Percentiles rank a stretch among this genome's conserved stretches.
phyloP scores from a whole-genome alignment of 805 yeast species.

The Kuraishia ogatae region DNA sequence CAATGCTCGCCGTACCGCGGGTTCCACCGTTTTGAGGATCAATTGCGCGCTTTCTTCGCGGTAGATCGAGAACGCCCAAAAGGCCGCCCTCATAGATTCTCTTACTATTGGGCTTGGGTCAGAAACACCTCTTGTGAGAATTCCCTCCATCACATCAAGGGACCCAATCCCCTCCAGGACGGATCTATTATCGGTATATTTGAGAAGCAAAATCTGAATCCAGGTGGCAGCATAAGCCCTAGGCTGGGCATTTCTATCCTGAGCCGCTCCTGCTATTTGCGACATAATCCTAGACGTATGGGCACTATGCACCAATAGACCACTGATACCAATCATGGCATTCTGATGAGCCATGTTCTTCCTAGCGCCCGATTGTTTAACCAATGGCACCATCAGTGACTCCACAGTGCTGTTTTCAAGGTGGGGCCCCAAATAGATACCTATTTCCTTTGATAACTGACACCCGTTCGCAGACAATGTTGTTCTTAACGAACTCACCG shows the following conservation, averaged over 20 bases:
- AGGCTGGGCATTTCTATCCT: constrained; percentile 67
- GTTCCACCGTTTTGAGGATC: constrained; percentile 28
- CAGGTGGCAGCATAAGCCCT: constrained; percentile 63
- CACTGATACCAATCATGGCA: constrained; percentile 46
- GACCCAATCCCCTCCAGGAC: constrained; percentile 22
- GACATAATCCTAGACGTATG: constrained; percentile 42
- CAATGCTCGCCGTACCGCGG: constrained; percentile 44
- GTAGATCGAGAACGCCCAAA: constrained; percentile 54
- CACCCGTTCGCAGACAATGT: constrained; percentile 73
- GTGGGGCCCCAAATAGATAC: constrained; percentile 26
- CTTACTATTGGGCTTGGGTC: constrained; percentile 82
- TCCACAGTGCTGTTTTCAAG: constrained; percentile 43
- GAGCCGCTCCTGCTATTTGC: constrained; percentile 40
- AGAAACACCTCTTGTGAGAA: constrained; percentile 50
- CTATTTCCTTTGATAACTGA: constrained; percentile 64
- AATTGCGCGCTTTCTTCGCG: constrained; percentile 45
- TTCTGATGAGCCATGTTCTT: constrained; percentile 56
- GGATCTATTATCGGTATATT: constrained; percentile 30
- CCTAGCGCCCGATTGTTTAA: constrained; percentile 48
- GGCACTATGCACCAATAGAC: constrained; percentile 46
- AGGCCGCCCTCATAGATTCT: constrained; percentile 62
- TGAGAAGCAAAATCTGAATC: constrained; percentile 52
- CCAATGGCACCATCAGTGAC: constrained; percentile 33
- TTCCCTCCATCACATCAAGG: constrained; percentile 36
- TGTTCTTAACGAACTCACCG: constrained; percentile 70